Evolutionary conservation across 1,284 basidiomycete genomes (phyloP), one percentile per base, ranked within the genome.

Genomic region (Lentinula novae-zelandiae): DNA sequence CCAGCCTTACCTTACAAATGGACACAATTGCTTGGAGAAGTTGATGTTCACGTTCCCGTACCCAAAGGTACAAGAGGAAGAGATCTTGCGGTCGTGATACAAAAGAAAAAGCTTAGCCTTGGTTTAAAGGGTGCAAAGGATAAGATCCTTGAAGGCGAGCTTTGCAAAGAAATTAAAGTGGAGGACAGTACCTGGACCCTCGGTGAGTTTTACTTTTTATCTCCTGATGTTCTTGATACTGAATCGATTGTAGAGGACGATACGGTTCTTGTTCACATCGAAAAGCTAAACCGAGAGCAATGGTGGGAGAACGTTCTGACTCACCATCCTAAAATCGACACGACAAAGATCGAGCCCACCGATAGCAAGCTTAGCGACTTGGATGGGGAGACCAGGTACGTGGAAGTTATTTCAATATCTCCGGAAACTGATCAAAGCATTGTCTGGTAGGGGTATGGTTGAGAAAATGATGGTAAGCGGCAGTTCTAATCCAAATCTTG

Each of bases 281-380:
- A 97, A 73, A 97, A 97, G 73, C 68, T 90, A 60, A 93, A 95
- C 75, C 76, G 89, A 67, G 85, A 90, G 74, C 86, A 92, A 60
- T 99, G 97, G 97, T 99, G 97, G 97, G 93, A 95, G 71, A 95
- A 98, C 72, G 92, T 99, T 63, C 79, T 99, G 62, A 92, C 90
- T 1, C 92, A 96, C 70, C 94, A 98, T 69, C 95, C 97, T 9
- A 97, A 95, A 81, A 92, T 99, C 78, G 93, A 99, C 72, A 98
- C 96, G 10, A 92, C 85, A 56, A 98, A 98, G 80, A 98, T 99
- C 67, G 88, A 92, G 66, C 97, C 97, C 0, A 89, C 92, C 69
- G 96, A 97, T 72, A 96, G 95, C 69, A 97, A 97, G 72, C 81
- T 99, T 59, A 93, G 94, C 69, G 97, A 99, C 69, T 82, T 99